Percentiles rank a stretch among this genome's conserved stretches.
Evolutionary conservation across 2,329 filamentous ascomycete species (phyloP).

Genomic region (Venturia aucupariae): DNA sequence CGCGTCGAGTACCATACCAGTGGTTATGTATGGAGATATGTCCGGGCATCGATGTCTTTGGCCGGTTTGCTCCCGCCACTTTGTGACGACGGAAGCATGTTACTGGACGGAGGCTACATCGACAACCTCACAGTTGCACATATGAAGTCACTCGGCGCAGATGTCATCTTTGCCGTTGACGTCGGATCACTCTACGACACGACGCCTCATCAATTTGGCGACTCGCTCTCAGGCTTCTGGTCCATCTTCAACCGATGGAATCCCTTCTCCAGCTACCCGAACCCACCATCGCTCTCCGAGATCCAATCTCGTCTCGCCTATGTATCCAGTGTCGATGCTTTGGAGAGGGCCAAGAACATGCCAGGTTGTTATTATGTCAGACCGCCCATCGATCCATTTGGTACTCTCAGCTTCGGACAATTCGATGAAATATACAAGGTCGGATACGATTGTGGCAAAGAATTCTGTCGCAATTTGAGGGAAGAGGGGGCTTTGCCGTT

Average conservation of each 20-base stretch:
- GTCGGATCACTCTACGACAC: constrained; percentile 89
- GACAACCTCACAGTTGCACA: constrained; percentile 95
- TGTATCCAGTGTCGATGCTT: constrained; percentile 85
- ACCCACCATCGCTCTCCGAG: constrained; percentile 88
- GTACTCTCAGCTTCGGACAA: constrained; percentile 90
- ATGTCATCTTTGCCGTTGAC: constrained; percentile 91
- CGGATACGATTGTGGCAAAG: constrained; percentile 76
- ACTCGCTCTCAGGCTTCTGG: constrained; percentile 92
- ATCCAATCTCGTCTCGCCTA: constrained; percentile 94
- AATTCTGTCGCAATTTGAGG: constrained; percentile 66
- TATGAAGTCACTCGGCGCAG: constrained; percentile 90
- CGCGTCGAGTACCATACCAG: constrained; percentile 88
- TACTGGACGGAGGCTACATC: constrained; percentile 91
- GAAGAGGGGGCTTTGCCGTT: constrained; percentile 66
- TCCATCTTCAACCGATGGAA: constrained; percentile 95
- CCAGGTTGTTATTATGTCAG: constrained; percentile 94
- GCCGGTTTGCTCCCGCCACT: constrained; percentile 86
- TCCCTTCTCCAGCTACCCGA: constrained; percentile 77
- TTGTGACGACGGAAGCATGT: constrained; percentile 94
- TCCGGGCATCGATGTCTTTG: constrained; percentile 92
- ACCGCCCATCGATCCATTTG: constrained; percentile 86
- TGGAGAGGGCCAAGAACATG: constrained; percentile 86
- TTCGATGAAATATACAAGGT: constrained; percentile 95
- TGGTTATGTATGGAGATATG: constrained; percentile 95
- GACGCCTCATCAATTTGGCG: constrained; percentile 84